Conservation (phyloP, 306 rosid species). For the Elaeagnus macrophylla region DNA sequence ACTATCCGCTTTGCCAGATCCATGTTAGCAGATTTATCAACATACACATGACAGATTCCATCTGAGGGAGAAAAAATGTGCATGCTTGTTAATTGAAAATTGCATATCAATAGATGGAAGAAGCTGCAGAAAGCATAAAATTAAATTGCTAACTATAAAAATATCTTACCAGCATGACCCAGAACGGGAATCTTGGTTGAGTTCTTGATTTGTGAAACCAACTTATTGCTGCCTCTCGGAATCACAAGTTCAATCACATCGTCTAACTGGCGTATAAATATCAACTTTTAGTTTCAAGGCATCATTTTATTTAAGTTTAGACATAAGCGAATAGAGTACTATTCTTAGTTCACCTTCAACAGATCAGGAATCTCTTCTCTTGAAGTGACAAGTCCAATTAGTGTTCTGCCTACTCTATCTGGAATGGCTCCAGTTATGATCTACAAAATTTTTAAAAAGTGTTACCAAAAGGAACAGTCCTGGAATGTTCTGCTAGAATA, state of each 20-base stretch:
- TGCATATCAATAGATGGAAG: constrained; percentile 6
- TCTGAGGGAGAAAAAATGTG: constrained; percentile 39
- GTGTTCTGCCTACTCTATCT: constrained; percentile 71
- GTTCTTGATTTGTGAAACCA: constrained; percentile 83
- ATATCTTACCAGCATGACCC: constrained; percentile 88
- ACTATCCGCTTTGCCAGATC: constrained; percentile 72
- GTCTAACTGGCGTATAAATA: constrained; percentile 53
- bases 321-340: constrained; percentile 17
- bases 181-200: constrained; percentile 95
- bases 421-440: constrained; percentile 85
- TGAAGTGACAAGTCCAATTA: constrained; percentile 92
- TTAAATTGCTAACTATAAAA: constrained; percentile 11
- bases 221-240: constrained; percentile 98
- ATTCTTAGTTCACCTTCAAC: constrained; percentile 48
- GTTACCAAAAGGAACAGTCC: constrained; percentile 3
- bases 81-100: constrained; percentile 13
- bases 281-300: constrained; percentile 15
- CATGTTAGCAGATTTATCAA: constrained; percentile 88
- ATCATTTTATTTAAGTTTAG: constrained; percentile 15
- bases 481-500: constrained; percentile 13
- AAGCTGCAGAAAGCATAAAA: constrained; percentile 11
- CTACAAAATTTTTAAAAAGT: constrained; percentile 30
- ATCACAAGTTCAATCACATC: constrained; percentile 92
- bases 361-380: constrained; percentile 95
- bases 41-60: constrained; percentile 91